Conservation (phyloP, 768 basidiomycete genomes). For the Fibroporia radiculosa region DNA sequence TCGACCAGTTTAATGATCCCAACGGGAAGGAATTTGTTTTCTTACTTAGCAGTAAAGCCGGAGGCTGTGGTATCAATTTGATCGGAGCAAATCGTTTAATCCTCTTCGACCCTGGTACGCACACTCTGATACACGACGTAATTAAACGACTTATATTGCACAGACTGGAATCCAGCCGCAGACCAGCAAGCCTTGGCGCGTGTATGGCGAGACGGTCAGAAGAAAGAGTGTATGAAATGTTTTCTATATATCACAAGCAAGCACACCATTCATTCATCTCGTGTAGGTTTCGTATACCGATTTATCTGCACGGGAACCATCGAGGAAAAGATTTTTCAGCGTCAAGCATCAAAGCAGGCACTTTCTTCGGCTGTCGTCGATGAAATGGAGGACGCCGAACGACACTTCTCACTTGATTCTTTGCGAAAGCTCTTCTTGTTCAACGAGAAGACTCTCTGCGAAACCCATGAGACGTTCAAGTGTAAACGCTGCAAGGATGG, state of each 20-base stretch:
- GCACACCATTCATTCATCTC: not conserved
- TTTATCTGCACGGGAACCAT: slow-evolving; percentile 97
- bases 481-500: slow-evolving; percentile 88
- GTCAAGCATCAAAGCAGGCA: slow-evolving; percentile 94
- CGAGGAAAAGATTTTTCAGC: slow-evolving; percentile 98
- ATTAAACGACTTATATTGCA: not conserved
- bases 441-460: slow-evolving; percentile 78
- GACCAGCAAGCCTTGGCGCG: slow-evolving; percentile 98
- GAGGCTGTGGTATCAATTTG: slow-evolving; percentile 94
- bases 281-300: slow-evolving; percentile 89
- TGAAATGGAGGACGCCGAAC: slow-evolving; percentile 90
- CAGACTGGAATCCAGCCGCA: slow-evolving; percentile 97
- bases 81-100: slow-evolving; percentile 96
- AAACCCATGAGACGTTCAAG: slow-evolving; percentile 98
- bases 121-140: not conserved
- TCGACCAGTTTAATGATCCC: slow-evolving; percentile 94
- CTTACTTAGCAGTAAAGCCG: slow-evolving; percentile 90
- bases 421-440: slow-evolving; percentile 88
- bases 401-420: slow-evolving; percentile 88
- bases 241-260: not conserved
- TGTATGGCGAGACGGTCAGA: slow-evolving; percentile 99
- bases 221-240: slow-evolving; percentile 84
- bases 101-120: slow-evolving; percentile 83
- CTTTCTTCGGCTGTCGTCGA: slow-evolving; percentile 98
- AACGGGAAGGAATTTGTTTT: slow-evolving; percentile 92